Evolutionary conservation across 257 asterid species (phyloP).

Genomic region (Osmanthus fragrans): DNA sequence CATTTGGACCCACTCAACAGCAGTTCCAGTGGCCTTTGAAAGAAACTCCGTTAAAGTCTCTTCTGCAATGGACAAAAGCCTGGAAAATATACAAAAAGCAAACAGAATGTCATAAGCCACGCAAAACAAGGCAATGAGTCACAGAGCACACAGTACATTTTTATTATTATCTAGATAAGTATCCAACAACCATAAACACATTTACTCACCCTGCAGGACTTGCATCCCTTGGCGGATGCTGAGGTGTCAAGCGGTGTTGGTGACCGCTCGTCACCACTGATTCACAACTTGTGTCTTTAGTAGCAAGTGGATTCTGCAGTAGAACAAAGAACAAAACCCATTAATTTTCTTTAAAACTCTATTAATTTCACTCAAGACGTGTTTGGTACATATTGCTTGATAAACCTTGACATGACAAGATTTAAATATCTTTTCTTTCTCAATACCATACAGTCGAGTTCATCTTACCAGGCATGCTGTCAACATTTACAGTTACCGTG

Average conservation of each 20-base stretch:
- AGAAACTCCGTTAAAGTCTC: conserved; percentile 96
- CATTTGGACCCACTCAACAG: conserved; percentile 99
- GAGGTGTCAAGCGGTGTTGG: conserved; percentile 71
- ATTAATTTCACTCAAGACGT: not conserved
- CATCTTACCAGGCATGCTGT: not conserved
- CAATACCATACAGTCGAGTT: not conserved
- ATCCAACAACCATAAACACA: conserved; percentile 44
- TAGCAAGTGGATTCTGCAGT: conserved; percentile 61
- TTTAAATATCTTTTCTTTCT: not conserved
- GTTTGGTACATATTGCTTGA: not conserved
- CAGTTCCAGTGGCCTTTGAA: conserved; percentile 96
- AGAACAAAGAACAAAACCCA: not conserved
- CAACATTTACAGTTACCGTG: not conserved
- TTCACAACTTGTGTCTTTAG: conserved; percentile 87
- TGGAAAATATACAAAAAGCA: conserved; percentile 44
- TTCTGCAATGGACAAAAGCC: conserved; percentile 96
- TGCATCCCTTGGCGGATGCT: conserved; percentile 95
- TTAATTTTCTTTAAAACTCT: conserved; percentile 17
- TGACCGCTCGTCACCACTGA: conserved; percentile 94
- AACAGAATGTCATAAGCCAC: conserved; percentile 32
- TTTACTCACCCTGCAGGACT: conserved; percentile 97
- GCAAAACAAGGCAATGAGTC: conserved; percentile 33
- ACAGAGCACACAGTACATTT: conserved; percentile 36
- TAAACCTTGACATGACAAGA: not conserved
- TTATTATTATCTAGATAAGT: conserved; percentile 43